Conservation (phyloP, 352 stramenopile species). For the Globisporangium rhizosaccharum region DNA sequence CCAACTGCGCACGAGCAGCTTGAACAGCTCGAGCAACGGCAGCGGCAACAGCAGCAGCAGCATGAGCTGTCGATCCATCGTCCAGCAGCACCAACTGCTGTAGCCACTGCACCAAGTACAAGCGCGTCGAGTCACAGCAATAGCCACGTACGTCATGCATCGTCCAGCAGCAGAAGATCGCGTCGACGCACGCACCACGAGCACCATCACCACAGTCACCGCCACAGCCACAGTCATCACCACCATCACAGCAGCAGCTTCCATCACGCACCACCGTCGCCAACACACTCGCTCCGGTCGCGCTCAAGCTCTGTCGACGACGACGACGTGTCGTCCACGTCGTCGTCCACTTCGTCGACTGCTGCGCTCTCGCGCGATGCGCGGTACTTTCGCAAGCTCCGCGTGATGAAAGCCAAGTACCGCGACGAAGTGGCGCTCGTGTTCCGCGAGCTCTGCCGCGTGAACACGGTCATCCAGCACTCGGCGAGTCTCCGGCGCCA, state of each 20-base stretch:
- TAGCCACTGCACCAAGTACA: neutral
- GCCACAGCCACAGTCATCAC: neutral
- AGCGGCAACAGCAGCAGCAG: conserved; percentile 1
- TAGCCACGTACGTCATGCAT: conserved; percentile 7
- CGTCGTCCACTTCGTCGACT: neutral
- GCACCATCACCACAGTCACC: neutral
- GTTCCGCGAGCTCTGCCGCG: conserved; percentile 70
- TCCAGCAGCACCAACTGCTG: conserved; percentile 2
- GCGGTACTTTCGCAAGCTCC: conserved; percentile 64
- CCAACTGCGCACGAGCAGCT: conserved; percentile 5
- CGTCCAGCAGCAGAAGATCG: conserved; percentile 10
- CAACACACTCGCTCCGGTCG: conserved; percentile 1
- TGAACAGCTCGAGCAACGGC: conserved; percentile 3
- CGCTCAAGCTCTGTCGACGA: neutral
- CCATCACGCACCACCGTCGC: neutral
- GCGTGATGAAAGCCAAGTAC: conserved; percentile 67
- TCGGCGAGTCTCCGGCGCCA: conserved; percentile 65
- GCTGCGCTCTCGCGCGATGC: conserved; percentile 26
- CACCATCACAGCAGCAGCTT: neutral
- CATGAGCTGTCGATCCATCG: neutral
- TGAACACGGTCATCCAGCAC: conserved; percentile 78
- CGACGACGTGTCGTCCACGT: neutral
- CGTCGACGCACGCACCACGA: neutral
- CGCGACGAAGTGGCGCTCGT: conserved; percentile 78
- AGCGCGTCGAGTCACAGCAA: conserved; percentile 10